These are phyloP conservation scores for Tolypocladium pustulatum DNA, from an alignment of 2,329 filamentous ascomycete species.

Conservation along the genomic window DNA sequence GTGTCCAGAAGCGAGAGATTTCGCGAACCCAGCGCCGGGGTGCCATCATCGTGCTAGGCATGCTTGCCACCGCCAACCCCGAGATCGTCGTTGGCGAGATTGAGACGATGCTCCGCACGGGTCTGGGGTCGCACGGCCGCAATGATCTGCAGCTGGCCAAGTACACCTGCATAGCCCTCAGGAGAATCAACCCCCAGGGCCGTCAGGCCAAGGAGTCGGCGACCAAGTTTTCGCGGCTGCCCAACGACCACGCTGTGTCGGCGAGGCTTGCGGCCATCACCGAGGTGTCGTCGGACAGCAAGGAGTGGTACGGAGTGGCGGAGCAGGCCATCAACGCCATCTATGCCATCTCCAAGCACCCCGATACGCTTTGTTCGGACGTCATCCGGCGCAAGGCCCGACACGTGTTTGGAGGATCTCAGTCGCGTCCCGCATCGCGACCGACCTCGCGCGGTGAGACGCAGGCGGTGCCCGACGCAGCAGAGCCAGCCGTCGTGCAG, in stretches of 20 bases:
- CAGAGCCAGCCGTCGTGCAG: conserved; percentile 20
- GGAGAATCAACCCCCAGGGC: conserved; percentile 78
- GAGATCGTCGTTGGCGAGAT: conserved; percentile 93
- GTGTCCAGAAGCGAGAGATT: conserved; percentile 85
- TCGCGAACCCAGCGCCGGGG: conserved; percentile 84
- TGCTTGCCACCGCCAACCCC: conserved; percentile 87
- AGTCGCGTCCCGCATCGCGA: conserved; percentile 31
- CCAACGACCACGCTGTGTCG: conserved; percentile 87
- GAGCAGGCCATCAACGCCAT: conserved; percentile 96
- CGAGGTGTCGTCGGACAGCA: conserved; percentile 77
- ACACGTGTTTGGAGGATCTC: conserved; percentile 54
- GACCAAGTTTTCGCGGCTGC: conserved; percentile 62
- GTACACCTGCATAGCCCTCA: conserved; percentile 87
- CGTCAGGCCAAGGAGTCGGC: conserved; percentile 66
- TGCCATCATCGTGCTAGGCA: conserved; percentile 91
- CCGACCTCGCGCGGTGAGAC: conserved; percentile 29
- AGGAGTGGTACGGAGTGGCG: conserved; percentile 92
- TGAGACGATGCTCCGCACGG: conserved; percentile 85
- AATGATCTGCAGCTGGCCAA: conserved; percentile 82
- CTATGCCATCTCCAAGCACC: conserved; percentile 87
- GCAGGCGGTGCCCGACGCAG: conserved; percentile 18
- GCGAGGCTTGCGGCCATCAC: conserved; percentile 71
- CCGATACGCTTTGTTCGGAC: conserved; percentile 85
- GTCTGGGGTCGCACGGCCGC: conserved; percentile 70
- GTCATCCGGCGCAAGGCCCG: conserved; percentile 81